Evolutionary conservation across 192 early-diverging fungal species (phyloP).

Genomic region (Obelidium mucronatum): DNA sequence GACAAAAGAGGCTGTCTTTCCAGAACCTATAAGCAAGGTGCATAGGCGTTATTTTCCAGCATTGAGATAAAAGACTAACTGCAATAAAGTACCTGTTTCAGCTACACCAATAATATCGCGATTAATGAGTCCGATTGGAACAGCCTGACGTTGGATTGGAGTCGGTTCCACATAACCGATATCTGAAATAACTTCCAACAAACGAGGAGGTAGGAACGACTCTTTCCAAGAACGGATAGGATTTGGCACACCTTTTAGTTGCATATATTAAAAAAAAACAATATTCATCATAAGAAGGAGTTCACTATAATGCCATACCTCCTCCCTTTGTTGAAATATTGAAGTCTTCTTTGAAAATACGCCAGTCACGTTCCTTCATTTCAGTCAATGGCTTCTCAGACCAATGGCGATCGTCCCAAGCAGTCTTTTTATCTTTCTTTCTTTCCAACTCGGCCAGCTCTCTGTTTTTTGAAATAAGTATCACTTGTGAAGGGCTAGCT

Average conservation of each 20-base stretch:
- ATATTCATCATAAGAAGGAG: not conserved
- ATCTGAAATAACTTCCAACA: conserved; percentile 78
- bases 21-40: conserved; percentile 64
- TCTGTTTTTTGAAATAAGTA: too few relatives aligned
- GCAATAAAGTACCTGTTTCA: conserved; percentile 64
- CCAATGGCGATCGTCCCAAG: conserved; percentile 96
- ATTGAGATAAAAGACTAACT: not conserved
- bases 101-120: conserved; percentile 67
- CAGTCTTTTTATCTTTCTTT: conserved; percentile 70
- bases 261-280: not conserved
- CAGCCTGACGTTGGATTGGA: conserved; percentile 96
- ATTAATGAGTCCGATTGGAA: conserved; percentile 93
- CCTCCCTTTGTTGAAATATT: conserved; percentile 94
- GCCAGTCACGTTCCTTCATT: conserved; percentile 98
- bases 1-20: conserved; percentile 95
- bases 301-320: conserved; percentile 45
- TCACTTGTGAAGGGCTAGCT: too few relatives aligned
- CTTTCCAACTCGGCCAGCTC: conserved; percentile 69
- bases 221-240: conserved; percentile 92
- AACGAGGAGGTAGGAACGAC: conserved; percentile 69
- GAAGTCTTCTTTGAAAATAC: conserved; percentile 99
- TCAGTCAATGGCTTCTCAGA: conserved; percentile 85
- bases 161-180: conserved; percentile 95
- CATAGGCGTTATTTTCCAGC: not conserved
- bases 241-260: conserved; percentile 80